phyloP scores from a whole-genome alignment of 2,329 filamentous ascomycete genomes.

The Pseudogymnoascus sp. region DNA sequence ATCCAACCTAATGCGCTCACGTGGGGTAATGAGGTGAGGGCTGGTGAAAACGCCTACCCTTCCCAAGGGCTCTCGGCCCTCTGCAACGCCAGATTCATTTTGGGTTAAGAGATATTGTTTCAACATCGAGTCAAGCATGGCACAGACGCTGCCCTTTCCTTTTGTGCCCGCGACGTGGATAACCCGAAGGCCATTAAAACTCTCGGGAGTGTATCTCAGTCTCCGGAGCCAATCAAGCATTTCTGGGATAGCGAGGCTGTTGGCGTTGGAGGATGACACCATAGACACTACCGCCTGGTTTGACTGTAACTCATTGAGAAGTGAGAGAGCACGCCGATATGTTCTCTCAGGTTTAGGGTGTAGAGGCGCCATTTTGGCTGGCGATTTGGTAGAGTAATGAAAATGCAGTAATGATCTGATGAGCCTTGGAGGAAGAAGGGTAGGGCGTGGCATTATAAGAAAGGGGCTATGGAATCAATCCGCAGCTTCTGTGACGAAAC shows the following conservation, averaged over 20 bases:
- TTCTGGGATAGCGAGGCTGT: constrained; percentile 24
- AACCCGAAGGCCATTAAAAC: constrained; percentile 54
- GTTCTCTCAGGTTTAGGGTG: background rate
- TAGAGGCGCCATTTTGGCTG: background rate
- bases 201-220: constrained; percentile 27
- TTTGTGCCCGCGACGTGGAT: constrained; percentile 69
- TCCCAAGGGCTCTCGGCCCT: constrained; percentile 22
- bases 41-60: constrained; percentile 57
- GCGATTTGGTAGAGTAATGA: background rate
- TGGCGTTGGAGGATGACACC: constrained; percentile 10
- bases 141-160: constrained; percentile 66
- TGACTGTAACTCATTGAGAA: background rate
- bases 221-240: constrained; percentile 24
- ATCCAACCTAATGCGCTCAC: constrained; percentile 59
- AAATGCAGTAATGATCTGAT: background rate
- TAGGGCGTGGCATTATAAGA: background rate
- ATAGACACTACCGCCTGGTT: background rate
- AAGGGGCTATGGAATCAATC: background rate
- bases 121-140: constrained; percentile 57
- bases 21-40: constrained; percentile 58
- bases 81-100: background rate
- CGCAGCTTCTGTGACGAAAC: background rate
- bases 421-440: background rate
- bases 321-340: background rate
- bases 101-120: constrained; percentile 33